Base-by-base conservation (phyloP, 2,329 filamentous ascomycete genomes). In the Sordariomycetes sp. region DNA sequence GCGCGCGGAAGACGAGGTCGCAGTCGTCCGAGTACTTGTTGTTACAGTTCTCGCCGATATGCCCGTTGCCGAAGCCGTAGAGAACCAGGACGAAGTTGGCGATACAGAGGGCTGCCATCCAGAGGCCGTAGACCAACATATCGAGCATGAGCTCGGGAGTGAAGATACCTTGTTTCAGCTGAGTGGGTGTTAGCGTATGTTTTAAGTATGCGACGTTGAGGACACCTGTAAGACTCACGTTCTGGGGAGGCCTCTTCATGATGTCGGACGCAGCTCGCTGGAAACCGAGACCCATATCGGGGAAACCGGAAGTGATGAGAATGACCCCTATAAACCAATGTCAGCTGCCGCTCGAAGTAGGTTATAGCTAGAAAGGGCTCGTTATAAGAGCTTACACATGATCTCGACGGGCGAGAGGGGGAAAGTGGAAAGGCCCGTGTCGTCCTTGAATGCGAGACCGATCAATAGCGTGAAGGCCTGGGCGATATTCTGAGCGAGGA, bases 251-350 rank as follows among this genome's bases (percentile, higher is more conserved):
- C 0, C 85, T 76, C 35, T 74, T 67, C 68, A 89, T 79, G 60
- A 89, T 82, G 64, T 88, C 85, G 0, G 82, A 78, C 0, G 81
- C 79, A 0, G 85, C 84, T 48, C 76, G 70, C 67, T 89, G 85
- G 69, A 87, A 84, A 5, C 85, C 86, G 6, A 89, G 74, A 53
- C 85, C 86, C 74, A 88, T 87, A 62, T 87, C 86, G 1, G 84
- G 84, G 61, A 88, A 76, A 0, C 79, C 81, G 54, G 82, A 86
- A 0, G 85, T 88, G 56, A 87, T 79, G 78, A 89, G 85, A 64
- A 88, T 95, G 22, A 51, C 48, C 48, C 39, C 39, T 45, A n/a
- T 45, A n/a, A 17, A 45, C 15, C 15, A 17, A 53, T n/a, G 34
- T 53, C 52, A 22, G 34, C 15, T 12, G 5, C 17, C 28, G 22